Base-by-base conservation (phyloP, 345 rosid species). In the Hibiscus trionum region DNA sequence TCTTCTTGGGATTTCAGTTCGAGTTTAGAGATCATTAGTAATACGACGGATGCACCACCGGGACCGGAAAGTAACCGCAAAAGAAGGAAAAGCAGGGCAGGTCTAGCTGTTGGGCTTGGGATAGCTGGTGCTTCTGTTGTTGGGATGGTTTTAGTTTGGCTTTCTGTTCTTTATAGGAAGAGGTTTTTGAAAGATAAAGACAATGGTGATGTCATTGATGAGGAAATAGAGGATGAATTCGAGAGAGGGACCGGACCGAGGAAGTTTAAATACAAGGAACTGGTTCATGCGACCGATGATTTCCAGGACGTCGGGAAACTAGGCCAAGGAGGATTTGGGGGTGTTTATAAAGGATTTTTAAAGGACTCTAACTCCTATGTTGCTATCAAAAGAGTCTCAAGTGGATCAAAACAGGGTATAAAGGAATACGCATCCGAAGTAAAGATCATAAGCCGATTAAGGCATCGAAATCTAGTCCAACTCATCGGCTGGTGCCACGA, bases 401-500 rank as follows among this genome's bases (percentile, higher is more conserved):
- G 26, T 0, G 5, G 10, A 12, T 79, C 82, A 1, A 7, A 67
- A 12, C 76, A 79, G 12, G 82, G 78, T 19, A 12, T 66, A 1
- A 75, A 71, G 42, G 82, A 79, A 37, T 79, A 65, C 3, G 82
- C 65, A 6, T 71, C 78, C 0, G 76, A 79, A 33, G 46, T 78
- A 27, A 75, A 31, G 29, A 75, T 39, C 47, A 72, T 72, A 5
- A 58, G 73, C 12, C 66, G 80, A 15, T 71, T 83, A 50, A 75
- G 85, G 74, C 89, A 86, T 72, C 80, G 11, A 71, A 86, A 86
- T 67, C 59, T 84, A 35, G 81, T 84, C 6, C 82, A 78, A 33
- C 76, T 86, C 0, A 76, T 74, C 3, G 87, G 89, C 1, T 83
- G 87, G 89, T 86, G 87, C 55, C 80, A 76, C 21, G 86, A 86